Evolutionary conservation across 345 rosid genomes (phyloP), one percentile per base, ranked within the genome.

Genomic region (Eucalyptus virginea): DNA sequence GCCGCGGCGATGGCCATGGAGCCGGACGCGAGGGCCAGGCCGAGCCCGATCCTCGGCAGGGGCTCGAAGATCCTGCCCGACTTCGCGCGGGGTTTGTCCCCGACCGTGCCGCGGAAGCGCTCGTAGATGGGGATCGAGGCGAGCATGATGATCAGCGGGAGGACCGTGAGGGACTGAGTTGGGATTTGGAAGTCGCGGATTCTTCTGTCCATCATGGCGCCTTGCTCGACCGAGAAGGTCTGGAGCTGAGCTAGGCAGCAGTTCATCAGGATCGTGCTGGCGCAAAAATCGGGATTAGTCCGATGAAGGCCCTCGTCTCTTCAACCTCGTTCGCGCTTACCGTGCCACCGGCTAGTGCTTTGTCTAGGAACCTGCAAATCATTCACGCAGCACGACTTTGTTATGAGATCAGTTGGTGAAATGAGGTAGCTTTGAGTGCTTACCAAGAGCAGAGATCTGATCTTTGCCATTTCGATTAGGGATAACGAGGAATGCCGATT

Each of bases 261-360:
- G 89, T 91, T 95, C 96, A 93, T 93, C 93, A 93, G 86, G 90
- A 96, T 94, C n/a, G 96, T 94, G 94, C 95, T 91, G n/a, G n/a
- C 5, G 34, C 93, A 50, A 94, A 96, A 44, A 95, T 94, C 21
- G 98, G 98, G 86, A 89, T 89, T 44, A 96, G 92, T 60, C 95
- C 93, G 11, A 94, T 81, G 91, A 95, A 93, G 26, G 92, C 90
- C 92, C 89, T 93, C 89, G 95, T 90, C 93, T 95, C 96, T 54
- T 94, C 93, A 37, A 96, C 93, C 21, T 93, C 90, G 37, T 87
- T 80, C 58, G 69, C 88, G 34, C 90, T 89, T 58, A 92, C 81
- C 16, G 67, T 91, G 89, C 62, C 91, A 65, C 92, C 89, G 9
- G 88, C 47, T 42, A 87, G 81, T 24, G 96, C 96, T 90, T 92